These are phyloP conservation scores for Ormosia emarginata DNA, from an alignment of 306 rosid species.

Conservation along the genomic window DNA sequence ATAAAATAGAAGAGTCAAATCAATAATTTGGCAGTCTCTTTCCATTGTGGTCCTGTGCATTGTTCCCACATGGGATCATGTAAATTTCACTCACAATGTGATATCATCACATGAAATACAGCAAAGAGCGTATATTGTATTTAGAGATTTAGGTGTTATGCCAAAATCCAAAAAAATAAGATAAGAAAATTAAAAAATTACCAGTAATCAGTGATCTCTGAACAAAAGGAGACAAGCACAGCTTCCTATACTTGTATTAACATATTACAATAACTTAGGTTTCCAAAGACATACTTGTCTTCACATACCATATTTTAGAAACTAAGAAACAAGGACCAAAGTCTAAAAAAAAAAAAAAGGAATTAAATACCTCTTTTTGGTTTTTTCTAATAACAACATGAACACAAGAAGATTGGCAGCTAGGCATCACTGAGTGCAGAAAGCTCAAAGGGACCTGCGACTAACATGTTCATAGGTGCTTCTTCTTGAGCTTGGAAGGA, in stretches of 20 bases:
- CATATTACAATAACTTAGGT: slow-evolving; percentile 32
- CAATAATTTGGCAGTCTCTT: slow-evolving; percentile 14
- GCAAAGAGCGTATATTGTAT: slow-evolving; percentile 21
- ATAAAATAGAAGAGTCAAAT: slow-evolving; percentile 26
- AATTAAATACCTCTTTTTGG: slow-evolving; percentile 19
- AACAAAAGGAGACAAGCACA: slow-evolving; percentile 25
- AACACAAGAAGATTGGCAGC: slow-evolving; percentile 12
- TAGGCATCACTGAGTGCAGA: neutral
- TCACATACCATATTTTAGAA: slow-evolving; percentile 25
- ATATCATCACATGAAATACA: slow-evolving; percentile 45
- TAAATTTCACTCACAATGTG: slow-evolving; percentile 38
- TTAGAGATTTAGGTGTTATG: neutral
- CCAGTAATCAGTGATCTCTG: slow-evolving; percentile 14
- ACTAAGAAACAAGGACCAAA: slow-evolving; percentile 3
- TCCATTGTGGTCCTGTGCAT: slow-evolving; percentile 31
- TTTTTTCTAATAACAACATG: slow-evolving; percentile 7
- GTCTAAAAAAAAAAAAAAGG: neutral
- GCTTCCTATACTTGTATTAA: slow-evolving; percentile 34
- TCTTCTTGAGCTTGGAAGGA: slow-evolving; percentile 58
- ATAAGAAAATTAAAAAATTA: neutral
- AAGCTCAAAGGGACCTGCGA: slow-evolving; percentile 29
- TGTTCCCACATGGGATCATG: slow-evolving; percentile 53
- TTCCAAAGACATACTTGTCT: slow-evolving; percentile 37
- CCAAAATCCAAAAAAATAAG: neutral
- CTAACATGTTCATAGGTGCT: slow-evolving; percentile 42